Evolutionary conservation across 2,329 filamentous ascomycete genomes (phyloP).

Genomic region (Sporothrix brunneoviolacea): DNA sequence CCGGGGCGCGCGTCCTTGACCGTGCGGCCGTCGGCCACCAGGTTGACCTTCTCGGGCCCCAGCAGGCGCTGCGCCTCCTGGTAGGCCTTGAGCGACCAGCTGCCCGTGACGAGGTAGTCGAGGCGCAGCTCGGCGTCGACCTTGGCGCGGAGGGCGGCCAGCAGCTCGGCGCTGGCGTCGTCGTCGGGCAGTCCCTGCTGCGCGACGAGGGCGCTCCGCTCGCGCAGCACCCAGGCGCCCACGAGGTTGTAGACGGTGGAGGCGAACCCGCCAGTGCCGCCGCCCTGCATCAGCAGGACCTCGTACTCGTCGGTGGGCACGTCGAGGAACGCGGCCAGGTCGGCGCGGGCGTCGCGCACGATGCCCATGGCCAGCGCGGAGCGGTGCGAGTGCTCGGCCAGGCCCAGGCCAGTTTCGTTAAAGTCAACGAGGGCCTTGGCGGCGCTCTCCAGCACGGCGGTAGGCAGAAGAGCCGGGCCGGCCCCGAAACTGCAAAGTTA

Average conservation of each 20-base stretch:
- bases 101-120: slow-evolving; percentile 86
- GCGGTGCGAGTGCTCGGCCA: slow-evolving; percentile 87
- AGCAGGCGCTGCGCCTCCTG: slow-evolving; percentile 75
- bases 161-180: slow-evolving; percentile 21
- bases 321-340: slow-evolving; percentile 67
- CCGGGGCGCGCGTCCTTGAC: slow-evolving; percentile 1
- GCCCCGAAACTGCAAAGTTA: no score
- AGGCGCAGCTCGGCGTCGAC: slow-evolving; percentile 67
- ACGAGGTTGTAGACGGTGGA: slow-evolving; percentile 80
- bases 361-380: slow-evolving; percentile 72
- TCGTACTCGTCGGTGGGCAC: slow-evolving; percentile 73
- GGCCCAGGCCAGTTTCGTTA: slow-evolving; percentile 70
- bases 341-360: slow-evolving; percentile 69
- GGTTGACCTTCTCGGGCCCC: slow-evolving; percentile 72
- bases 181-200: slow-evolving; percentile 36
- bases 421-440: slow-evolving; percentile 75
- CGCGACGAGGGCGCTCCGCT: slow-evolving; percentile 50
- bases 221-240: slow-evolving; percentile 69
- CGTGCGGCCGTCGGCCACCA: slow-evolving; percentile 37
- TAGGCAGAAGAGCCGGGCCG: slow-evolving; percentile 81
- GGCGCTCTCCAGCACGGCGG: slow-evolving; percentile 69
- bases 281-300: slow-evolving; percentile 79
- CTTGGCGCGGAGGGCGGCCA: slow-evolving; percentile 40
- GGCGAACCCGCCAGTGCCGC: slow-evolving; percentile 80
- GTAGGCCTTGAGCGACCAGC: slow-evolving; percentile 84